phyloP scores from a whole-genome alignment of 2,329 filamentous ascomycete genomes.

The Leptographium flavum region DNA sequence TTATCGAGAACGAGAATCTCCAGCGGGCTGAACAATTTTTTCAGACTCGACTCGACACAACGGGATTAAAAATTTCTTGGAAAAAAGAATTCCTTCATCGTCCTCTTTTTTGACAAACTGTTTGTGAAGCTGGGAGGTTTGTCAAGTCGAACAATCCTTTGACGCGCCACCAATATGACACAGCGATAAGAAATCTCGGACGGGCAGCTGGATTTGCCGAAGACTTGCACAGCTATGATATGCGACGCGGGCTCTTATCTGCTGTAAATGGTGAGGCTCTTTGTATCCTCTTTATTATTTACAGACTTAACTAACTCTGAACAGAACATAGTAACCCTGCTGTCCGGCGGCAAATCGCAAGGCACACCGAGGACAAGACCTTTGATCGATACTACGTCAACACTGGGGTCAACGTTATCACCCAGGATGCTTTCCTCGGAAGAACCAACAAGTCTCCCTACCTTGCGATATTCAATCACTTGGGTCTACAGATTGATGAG shows the following conservation, averaged over 20 bases:
- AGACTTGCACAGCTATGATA: neutral
- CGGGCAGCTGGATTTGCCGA: neutral
- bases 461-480: neutral
- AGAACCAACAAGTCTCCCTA: neutral
- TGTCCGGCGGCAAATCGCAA: neutral
- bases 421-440: neutral
- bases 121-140: neutral
- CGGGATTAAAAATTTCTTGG: no score
- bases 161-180: neutral
- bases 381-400: no score
- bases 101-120: neutral
- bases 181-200: neutral
- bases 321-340: neutral
- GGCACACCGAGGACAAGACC: neutral
- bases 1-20: no score
- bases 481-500: neutral
- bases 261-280: neutral
- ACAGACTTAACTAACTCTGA: neutral
- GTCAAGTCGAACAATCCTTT: neutral
- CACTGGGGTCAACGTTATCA: neutral
- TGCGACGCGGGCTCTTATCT: neutral
- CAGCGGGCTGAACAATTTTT: no score
- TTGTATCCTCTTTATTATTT: neutral
- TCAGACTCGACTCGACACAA: no score
- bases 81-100: neutral